phyloP scores from a whole-genome alignment of 345 rosid species.

The Microcos paniculata region DNA sequence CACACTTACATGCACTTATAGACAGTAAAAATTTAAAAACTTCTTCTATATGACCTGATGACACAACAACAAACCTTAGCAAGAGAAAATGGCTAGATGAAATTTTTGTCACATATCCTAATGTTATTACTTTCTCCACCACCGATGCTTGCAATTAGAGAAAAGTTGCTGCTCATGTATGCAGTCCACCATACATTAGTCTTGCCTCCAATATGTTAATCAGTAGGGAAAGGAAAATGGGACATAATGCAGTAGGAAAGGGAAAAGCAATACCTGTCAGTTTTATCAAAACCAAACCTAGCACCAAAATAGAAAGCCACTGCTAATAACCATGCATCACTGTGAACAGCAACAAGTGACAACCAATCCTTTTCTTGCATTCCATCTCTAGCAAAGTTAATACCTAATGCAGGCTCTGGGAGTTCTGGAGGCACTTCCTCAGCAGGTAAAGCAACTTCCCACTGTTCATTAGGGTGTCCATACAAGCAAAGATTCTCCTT shows the following conservation, averaged over 20 bases:
- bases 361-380: constrained; percentile 84
- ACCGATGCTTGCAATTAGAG: neutral
- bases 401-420: constrained; percentile 89
- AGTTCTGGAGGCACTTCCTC: constrained; percentile 94
- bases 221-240: neutral
- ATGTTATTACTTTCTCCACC: neutral
- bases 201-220: neutral
- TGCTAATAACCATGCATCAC: constrained; percentile 78
- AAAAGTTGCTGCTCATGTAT: neutral
- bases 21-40: neutral
- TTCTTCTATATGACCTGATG: neutral
- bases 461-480: constrained; percentile 67
- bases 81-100: neutral
- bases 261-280: constrained; percentile 56
- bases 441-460: constrained; percentile 90
- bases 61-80: neutral
- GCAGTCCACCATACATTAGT: neutral
- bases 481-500: constrained; percentile 88
- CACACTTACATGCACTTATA: neutral
- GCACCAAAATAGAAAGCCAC: constrained; percentile 82
- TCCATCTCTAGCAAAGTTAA: constrained; percentile 86
- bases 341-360: constrained; percentile 78
- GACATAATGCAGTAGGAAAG: neutral
- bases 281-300: constrained; percentile 64
- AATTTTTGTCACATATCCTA: neutral